Base-by-base conservation (phyloP, 164 flowering plant species). In the Vitis labrusca region DNA sequence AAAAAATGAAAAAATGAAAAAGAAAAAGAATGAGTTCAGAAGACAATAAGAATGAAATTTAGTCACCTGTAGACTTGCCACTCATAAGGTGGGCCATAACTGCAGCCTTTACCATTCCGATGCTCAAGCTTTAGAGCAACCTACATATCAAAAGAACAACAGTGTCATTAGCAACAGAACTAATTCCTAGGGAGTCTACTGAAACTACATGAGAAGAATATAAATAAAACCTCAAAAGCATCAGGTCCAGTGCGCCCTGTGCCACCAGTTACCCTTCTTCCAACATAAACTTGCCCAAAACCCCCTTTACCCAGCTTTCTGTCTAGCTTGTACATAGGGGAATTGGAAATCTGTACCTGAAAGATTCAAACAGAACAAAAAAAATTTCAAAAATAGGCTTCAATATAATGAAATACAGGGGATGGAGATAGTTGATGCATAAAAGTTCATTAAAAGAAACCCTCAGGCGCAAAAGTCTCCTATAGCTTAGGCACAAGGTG, bases 261-360 rank as follows among this genome's bases (percentile, higher is more conserved):
- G 23, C 84, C 84, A 66, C 81, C 85, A 50, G 71, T 63, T 44
- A 83, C 66, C 72, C 90, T 78, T 74, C 78, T 79, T 56, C 90
- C 90, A 49, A 84, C 82, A 67, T 76, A 84, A 73, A 86, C 90
- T 75, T 86, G 90, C 23, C 90, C 90, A 69, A 86, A 86, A n/a
- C 88, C 90, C 15, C 90, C 90, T 75, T 86, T 86, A 0, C 90
- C 90, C 69, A 86, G 65, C 73, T 84, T 86, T 58, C 78, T 76
- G 10, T 84, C 88, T 44, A 84, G 44, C 70, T 76, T 84, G 78
- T 84, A 86, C 32, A 71, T 47, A 17, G 90, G 90, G 19, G 88
- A 86, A 52, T 71, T 77, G 27, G 88, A 86, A 55, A 86, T 30
- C 60, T 86, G 86, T 27, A 86, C 82, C 90, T 86, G 73, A 49